Conservation (phyloP, 2,329 filamentous ascomycete genomes). For the Chaetomium strumarium region DNA sequence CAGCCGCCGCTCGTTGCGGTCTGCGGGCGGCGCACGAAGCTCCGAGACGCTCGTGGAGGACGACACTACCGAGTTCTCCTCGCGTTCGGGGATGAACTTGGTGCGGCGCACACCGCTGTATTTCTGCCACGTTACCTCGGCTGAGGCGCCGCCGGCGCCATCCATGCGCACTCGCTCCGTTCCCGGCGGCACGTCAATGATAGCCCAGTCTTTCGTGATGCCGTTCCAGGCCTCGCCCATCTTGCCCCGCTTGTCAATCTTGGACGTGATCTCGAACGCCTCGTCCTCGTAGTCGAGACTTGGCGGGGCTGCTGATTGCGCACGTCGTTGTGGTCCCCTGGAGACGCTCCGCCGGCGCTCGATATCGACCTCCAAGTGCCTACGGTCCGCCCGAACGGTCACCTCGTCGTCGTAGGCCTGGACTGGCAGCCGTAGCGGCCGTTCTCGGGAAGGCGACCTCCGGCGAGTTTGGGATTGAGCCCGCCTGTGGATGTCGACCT, state of each 20-base stretch:
- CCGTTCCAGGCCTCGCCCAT: slow-evolving; percentile 70
- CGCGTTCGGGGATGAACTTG: slow-evolving; percentile 66
- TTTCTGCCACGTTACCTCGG: slow-evolving; percentile 72
- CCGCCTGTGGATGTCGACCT: slow-evolving; percentile 45
- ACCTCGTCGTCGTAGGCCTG: slow-evolving; percentile 53
- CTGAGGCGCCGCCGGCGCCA: slow-evolving; percentile 64
- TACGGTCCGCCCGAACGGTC: slow-evolving; percentile 53
- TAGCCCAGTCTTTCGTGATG: slow-evolving; percentile 69
- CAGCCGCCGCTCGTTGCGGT: slow-evolving; percentile 25
- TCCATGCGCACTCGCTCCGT: slow-evolving; percentile 80
- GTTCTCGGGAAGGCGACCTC: slow-evolving; percentile 33
- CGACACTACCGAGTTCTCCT: slow-evolving; percentile 32
- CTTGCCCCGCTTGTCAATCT: slow-evolving; percentile 55
- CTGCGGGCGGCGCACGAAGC: slow-evolving; percentile 11
- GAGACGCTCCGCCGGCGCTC: slow-evolving; percentile 29
- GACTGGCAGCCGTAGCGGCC: slow-evolving; percentile 38
- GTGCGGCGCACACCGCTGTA: slow-evolving; percentile 73
- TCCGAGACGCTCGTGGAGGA: slow-evolving; percentile 24
- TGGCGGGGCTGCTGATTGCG: slow-evolving; percentile 45
- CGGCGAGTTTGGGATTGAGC: slow-evolving; percentile 37
- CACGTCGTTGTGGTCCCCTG: slow-evolving; percentile 38
- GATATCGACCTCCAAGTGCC: slow-evolving; percentile 42
- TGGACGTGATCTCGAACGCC: slow-evolving; percentile 53
- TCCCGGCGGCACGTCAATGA: slow-evolving; percentile 78
- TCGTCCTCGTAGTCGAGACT: slow-evolving; percentile 57